Evolutionary conservation across 208 protist genomes (phyloP), one percentile per base, ranked within the genome.

Genomic region (Leishmania martiniquensis): DNA sequence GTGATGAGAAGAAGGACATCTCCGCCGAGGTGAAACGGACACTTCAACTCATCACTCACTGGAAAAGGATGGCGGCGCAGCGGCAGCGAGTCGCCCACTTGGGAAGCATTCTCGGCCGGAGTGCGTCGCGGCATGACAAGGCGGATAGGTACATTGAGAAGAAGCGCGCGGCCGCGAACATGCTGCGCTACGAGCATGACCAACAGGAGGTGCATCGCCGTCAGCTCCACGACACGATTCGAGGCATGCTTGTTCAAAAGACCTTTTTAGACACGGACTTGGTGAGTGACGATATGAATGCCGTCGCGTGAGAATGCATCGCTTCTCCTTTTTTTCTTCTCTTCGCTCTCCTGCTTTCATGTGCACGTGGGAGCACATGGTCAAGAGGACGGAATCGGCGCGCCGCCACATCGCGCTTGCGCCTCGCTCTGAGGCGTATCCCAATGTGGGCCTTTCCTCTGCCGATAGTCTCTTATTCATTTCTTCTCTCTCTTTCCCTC

Each of bases 171-270:
- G 57, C 72, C 10, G 7, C 59, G 2, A n/a, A 17, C 45, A 49
- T 66, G 54, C 42, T 37, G 39, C 72, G 72, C 15, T 76, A 67
- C 60, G 32, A 52, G 1, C 72, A 76, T 52, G 72, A 76, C 29
- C 72, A 76, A 34, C 72, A 76, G 22, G 60, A 66, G 72, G 22
- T 76, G 45, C 52, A 68, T 13, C 72, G 72, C 60, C 59, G 44
- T 37, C 42, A 76, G n/a, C 42, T 76, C 44, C 60, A 42, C 22
- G 44, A 68, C n/a, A 67, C 22, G 15, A 29, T 76, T 45, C 55
- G 55, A 1, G 72, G 68, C 34, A 54, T 52, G 57, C 12, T 39
- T 15, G 44, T 76, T n/a, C 59, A 59, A 20, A 76, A 76, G 15
- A 37, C n/a, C 5, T 68, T 76, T 49, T 4, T 22, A 1, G 44